Conservation (phyloP, 768 basidiomycete species). For the Botryobasidium botryosum region DNA sequence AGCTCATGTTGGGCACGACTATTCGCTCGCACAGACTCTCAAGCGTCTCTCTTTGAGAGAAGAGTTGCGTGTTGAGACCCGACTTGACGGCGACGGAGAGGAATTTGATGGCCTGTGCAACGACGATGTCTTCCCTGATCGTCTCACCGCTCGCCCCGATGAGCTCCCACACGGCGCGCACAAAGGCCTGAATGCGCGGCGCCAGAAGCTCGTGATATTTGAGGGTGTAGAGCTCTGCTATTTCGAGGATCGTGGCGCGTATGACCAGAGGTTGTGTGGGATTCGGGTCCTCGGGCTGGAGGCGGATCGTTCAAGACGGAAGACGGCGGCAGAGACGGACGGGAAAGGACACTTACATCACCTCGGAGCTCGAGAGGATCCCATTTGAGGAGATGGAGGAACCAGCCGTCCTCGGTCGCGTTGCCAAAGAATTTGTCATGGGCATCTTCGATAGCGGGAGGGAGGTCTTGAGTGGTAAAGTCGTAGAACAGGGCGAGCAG, state of each 20-base stretch:
- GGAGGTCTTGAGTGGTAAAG: constrained; percentile 87
- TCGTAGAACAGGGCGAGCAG: constrained; percentile 84
- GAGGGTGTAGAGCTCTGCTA: constrained; percentile 77
- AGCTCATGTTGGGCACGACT: constrained; percentile 79
- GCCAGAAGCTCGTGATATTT: constrained; percentile 64
- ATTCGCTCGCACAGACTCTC: constrained; percentile 74
- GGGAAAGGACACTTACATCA: constrained; percentile 36
- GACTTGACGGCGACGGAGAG: constrained; percentile 85
- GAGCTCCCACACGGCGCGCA: constrained; percentile 80
- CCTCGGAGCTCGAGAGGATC: constrained; percentile 47
- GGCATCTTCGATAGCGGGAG: constrained; percentile 82
- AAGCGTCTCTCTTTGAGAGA: constrained; percentile 61
- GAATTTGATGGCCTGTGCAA: constrained; percentile 80
- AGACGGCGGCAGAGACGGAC: background rate
- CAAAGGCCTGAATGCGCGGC: constrained; percentile 51
- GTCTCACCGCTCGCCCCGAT: constrained; percentile 21
- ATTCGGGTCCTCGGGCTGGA: constrained; percentile 58
- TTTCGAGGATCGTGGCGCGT: constrained; percentile 79
- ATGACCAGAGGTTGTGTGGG: constrained; percentile 82
- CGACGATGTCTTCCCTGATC: constrained; percentile 18
- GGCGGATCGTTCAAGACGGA: background rate
- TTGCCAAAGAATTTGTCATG: constrained; percentile 64
- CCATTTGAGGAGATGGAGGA: constrained; percentile 71
- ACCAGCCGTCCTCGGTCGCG: constrained; percentile 29
- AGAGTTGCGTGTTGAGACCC: constrained; percentile 63